Evolutionary conservation across 352 stramenopile species (phyloP), one percentile per base, ranked within the genome.

Genomic region (Thalassiosira mediterranea): DNA sequence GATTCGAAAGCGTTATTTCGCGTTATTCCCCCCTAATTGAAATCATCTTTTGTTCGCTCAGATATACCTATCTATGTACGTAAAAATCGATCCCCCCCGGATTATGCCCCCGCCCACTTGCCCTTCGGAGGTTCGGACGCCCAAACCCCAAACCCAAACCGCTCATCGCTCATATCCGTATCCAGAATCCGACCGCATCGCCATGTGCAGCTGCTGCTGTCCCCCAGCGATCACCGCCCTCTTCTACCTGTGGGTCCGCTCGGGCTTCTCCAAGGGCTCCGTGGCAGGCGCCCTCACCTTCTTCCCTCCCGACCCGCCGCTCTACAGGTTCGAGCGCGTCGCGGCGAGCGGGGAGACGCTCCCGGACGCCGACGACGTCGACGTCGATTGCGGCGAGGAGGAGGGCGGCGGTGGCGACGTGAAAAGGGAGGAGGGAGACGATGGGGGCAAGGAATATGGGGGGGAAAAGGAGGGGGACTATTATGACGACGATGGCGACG

Each of bases 231-330:
- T 92, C 40, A 72, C 56, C 17, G 83, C 86, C 26, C 66, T 92
- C 7, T 92, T 92, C 60, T 91, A 86, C 38, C 69, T 92, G 2
- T 92, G 87, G 87, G 77, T 77, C 19, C 52, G 74, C 37, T 79
- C 67, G 7, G 74, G 74, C 29, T 83, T 83, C 26, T 79, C 67
- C 38, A 89, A 90, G 51, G 76, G 81, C 7, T 83, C 68, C 34
- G 87, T 92, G 1, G 87, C 87, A n/a, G 82, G 87, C 3, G 84
- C 87, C 10, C 66, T 92, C 44, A 90, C 82, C 5, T 87, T 87
- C 44, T 91, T 89, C 40, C 81, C 81, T 53, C 81, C 84, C 11
- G 82, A 90, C 71, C 87, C 87, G 15, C 61, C 83, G 23, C 44
- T 90, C 0, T 92, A 92, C 63, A 81, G 79, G 69, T 92, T 92